Evolutionary conservation across 306 rosid species (phyloP).

Genomic region (Psophocarpus tetragonolobus): DNA sequence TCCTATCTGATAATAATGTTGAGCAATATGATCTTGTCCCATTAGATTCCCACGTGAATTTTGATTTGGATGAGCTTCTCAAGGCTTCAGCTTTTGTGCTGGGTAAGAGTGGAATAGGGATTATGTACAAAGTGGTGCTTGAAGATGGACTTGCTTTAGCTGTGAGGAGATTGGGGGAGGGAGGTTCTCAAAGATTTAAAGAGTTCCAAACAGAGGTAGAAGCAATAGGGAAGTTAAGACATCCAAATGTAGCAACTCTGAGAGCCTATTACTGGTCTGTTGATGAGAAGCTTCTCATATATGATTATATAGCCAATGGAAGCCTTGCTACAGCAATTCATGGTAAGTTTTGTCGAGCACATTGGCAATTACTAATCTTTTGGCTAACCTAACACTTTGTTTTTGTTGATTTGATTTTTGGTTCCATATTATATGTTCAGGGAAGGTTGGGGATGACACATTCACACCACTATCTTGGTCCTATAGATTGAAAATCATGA

Average conservation of each 20-base stretch:
- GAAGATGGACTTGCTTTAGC: conserved; percentile 91
- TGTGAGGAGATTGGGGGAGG: conserved; percentile 96
- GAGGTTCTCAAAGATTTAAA: conserved; percentile 96
- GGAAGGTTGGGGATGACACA: conserved; percentile 66
- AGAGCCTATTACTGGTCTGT: conserved; percentile 98
- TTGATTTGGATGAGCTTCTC: conserved; percentile 97
- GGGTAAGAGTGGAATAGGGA: conserved; percentile 94
- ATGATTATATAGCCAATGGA: conserved; percentile 88
- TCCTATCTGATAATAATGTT: conserved; percentile 65
- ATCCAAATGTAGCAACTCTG: conserved; percentile 80
- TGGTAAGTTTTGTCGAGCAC: conserved; percentile 46
- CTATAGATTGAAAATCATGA: conserved; percentile 67
- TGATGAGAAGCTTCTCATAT: conserved; percentile 96
- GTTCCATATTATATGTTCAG: conserved; percentile 43
- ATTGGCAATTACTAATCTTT: neutral
- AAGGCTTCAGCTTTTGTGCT: conserved; percentile 98
- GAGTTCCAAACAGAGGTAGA: conserved; percentile 98
- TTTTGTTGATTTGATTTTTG: conserved; percentile 36
- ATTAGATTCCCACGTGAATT: conserved; percentile 74
- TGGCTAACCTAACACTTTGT: conserved; percentile 12
- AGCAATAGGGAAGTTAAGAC: conserved; percentile 93
- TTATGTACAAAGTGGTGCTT: conserved; percentile 95
- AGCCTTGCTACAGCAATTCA: conserved; percentile 88
- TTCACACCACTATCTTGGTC: conserved; percentile 74
- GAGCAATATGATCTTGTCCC: conserved; percentile 92